phyloP scores from a whole-genome alignment of 169 alveolate species.

The Perkinsus chesapeaki region DNA sequence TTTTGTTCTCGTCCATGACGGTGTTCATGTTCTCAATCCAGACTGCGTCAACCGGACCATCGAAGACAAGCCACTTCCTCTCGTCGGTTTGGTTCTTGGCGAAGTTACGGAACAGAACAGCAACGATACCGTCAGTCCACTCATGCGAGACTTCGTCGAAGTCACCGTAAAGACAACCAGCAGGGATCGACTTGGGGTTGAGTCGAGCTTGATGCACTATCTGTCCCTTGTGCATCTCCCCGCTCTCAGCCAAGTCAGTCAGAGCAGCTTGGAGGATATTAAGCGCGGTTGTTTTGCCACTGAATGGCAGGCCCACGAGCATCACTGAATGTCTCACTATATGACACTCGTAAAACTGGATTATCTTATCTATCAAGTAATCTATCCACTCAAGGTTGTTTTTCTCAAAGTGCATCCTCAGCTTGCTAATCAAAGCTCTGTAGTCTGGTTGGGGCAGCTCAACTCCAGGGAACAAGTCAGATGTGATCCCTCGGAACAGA shows the following conservation, averaged over 20 bases:
- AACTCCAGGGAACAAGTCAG: conserved; percentile 83
- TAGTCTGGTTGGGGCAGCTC: conserved; percentile 65
- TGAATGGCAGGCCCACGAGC: conserved; percentile 84
- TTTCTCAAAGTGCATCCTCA: conserved; percentile 45
- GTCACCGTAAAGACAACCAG: conserved; percentile 75
- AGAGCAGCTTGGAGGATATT: conserved; percentile 76
- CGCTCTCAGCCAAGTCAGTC: conserved; percentile 64
- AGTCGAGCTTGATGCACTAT: conserved; percentile 59
- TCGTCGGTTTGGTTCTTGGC: conserved; percentile 61
- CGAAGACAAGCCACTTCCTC: conserved; percentile 81
- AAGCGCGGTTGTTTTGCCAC: conserved; percentile 81
- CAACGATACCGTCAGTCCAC: conserved; percentile 82
- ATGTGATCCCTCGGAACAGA: conserved; percentile 70
- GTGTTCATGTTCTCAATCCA: conserved; percentile 90
- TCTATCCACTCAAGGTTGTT: conserved; percentile 43
- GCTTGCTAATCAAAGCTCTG: conserved; percentile 41
- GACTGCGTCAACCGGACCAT: conserved; percentile 89
- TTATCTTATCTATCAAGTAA: conserved; percentile 77
- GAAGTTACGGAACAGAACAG: conserved; percentile 66
- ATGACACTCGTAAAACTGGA: conserved; percentile 75
- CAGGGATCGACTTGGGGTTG: conserved; percentile 74
- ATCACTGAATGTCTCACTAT: conserved; percentile 84
- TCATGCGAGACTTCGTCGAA: conserved; percentile 70
- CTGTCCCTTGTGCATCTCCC: conserved; percentile 62
- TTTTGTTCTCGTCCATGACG: conserved; percentile 88